phyloP scores from a whole-genome alignment of 495 filamentous ascomycete genomes.

The Aspergillus nidulans region DNA sequence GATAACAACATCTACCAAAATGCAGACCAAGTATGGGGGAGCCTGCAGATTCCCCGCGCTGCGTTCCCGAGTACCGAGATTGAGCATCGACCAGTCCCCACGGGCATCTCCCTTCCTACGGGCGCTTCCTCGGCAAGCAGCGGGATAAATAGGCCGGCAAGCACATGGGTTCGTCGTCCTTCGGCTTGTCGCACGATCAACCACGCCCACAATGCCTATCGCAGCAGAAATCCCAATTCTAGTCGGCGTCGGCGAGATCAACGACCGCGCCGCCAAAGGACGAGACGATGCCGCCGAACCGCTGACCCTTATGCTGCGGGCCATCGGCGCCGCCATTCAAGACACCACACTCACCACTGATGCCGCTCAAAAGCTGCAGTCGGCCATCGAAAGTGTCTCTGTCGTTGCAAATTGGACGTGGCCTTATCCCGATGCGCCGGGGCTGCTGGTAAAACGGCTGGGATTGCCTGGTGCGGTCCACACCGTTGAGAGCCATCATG shows the following conservation, averaged over 20 bases:
- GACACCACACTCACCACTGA: slow-evolving; percentile 25
- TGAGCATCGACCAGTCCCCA: neutral
- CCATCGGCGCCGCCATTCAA: slow-evolving; percentile 39
- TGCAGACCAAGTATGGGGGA: neutral
- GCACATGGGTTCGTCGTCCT: neutral
- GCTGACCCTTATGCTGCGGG: slow-evolving; percentile 45
- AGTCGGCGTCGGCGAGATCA: slow-evolving; percentile 52
- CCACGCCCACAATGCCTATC: neutral
- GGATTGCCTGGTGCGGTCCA: slow-evolving; percentile 31
- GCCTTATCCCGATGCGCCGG: slow-evolving; percentile 50
- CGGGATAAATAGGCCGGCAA: neutral
- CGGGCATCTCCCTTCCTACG: neutral
- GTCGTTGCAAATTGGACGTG: slow-evolving; percentile 57
- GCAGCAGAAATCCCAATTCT: slow-evolving; percentile 34
- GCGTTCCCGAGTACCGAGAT: slow-evolving; percentile 8
- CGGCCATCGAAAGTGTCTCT: slow-evolving; percentile 47
- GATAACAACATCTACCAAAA: too few relatives aligned
- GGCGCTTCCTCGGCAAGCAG: neutral
- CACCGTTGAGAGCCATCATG: slow-evolving; percentile 44
- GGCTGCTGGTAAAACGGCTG: slow-evolving; percentile 37
- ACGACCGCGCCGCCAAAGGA: slow-evolving; percentile 37
- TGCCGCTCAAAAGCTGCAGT: slow-evolving; percentile 26
- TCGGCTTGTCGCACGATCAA: neutral
- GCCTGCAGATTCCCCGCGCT: slow-evolving; percentile 4
- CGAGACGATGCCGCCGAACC: slow-evolving; percentile 52